Percentiles rank a stretch among this genome's conserved stretches.
These are phyloP conservation scores for Magnolia kwangsiensis DNA, from an alignment of 164 flowering plant species.

Conservation along the genomic window DNA sequence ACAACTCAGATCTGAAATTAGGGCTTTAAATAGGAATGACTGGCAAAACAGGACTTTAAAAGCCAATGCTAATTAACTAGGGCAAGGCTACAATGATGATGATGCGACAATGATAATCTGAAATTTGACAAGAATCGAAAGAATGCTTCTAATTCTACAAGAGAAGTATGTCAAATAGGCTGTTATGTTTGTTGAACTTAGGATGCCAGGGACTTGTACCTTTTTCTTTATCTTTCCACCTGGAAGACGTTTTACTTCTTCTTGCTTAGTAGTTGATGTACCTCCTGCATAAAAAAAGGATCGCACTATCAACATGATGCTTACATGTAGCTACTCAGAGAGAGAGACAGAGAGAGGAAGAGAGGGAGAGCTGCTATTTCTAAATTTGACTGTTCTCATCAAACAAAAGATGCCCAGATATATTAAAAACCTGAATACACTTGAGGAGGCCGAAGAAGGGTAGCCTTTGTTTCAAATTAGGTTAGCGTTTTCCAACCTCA, in stretches of 20 bases:
- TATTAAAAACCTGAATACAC: too few species aligned
- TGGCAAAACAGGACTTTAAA: too few species aligned
- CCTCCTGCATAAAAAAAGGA: conserved; percentile 33
- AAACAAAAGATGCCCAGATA: too few species aligned
- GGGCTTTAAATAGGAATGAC: too few species aligned
- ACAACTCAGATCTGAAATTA: too few species aligned
- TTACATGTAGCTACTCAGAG: too few species aligned
- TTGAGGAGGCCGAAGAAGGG: too few species aligned
- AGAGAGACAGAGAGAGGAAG: too few species aligned
- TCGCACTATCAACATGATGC: background rate
- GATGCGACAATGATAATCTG: background rate
- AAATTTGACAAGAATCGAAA: background rate
- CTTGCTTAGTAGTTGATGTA: conserved; percentile 58
- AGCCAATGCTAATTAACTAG: background rate
- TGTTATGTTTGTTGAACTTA: background rate
- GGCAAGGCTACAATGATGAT: background rate
- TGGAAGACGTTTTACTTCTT: conserved; percentile 93
- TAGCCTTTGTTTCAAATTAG: too few species aligned
- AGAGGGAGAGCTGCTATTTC: too few species aligned
- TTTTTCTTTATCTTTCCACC: conserved; percentile 94
- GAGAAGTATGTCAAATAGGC: background rate
- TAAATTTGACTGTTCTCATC: too few species aligned
- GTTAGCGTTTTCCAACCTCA: too few species aligned
- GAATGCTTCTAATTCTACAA: background rate
- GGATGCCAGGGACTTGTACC: conserved; percentile 31